These are phyloP conservation scores for Ophiostoma pallidulum DNA, from an alignment of 2,329 filamentous ascomycete genomes.

Conservation along the genomic window DNA sequence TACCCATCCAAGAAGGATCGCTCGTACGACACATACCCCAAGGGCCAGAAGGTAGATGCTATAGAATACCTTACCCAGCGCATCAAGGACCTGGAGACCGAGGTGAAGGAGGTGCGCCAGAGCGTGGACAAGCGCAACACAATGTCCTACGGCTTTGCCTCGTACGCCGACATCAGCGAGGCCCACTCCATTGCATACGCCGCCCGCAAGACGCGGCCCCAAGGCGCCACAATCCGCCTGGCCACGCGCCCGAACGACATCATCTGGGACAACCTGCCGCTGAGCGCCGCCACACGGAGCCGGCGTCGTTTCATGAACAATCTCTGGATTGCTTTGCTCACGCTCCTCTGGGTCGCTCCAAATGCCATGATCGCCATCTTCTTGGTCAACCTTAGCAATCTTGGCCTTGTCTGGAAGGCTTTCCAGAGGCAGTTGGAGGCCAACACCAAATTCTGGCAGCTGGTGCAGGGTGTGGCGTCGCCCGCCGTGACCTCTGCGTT, in stretches of 20 bases:
- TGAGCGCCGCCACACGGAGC: constrained; percentile 57
- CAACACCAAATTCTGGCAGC: constrained; percentile 64
- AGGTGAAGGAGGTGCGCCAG: constrained; percentile 74
- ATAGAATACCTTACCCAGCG: constrained; percentile 86
- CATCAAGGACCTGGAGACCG: constrained; percentile 70
- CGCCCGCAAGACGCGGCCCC: constrained; percentile 68
- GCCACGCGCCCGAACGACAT: constrained; percentile 84
- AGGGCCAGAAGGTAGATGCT: constrained; percentile 73
- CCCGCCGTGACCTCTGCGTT: constrained; percentile 80
- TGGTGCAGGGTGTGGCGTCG: constrained; percentile 85
- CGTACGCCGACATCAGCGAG: constrained; percentile 78
- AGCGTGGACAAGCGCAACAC: constrained; percentile 80
- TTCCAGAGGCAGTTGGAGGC: constrained; percentile 58
- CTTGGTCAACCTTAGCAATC: constrained; percentile 71
- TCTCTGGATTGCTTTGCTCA: constrained; percentile 73
- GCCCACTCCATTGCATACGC: constrained; percentile 81
- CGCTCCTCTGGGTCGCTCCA: constrained; percentile 77
- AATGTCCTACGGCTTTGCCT: constrained; percentile 89
- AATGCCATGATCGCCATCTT: constrained; percentile 95
- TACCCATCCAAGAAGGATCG: constrained; percentile 72
- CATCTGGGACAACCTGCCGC: constrained; percentile 87
- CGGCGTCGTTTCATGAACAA: constrained; percentile 71
- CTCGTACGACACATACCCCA: constrained; percentile 52
- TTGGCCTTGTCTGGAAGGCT: constrained; percentile 67
- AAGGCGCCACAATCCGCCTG: constrained; percentile 65